These are phyloP conservation scores for Talaromyces sp. DNA, from an alignment of 2,329 filamentous ascomycete genomes.

Conservation along the genomic window DNA sequence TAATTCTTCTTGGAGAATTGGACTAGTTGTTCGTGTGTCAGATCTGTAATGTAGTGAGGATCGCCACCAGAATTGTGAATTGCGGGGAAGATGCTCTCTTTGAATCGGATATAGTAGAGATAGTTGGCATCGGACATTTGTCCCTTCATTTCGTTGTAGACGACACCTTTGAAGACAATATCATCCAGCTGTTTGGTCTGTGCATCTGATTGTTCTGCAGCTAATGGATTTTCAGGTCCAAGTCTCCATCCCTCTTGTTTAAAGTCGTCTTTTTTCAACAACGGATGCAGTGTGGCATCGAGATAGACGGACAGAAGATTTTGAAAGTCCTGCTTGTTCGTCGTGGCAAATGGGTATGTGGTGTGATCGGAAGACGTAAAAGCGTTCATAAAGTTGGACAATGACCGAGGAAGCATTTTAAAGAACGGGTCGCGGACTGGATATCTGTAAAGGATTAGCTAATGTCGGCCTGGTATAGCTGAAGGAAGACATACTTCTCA, in stretches of 20 bases:
- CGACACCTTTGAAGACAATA: constrained; percentile 89
- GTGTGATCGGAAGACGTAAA: constrained; percentile 96
- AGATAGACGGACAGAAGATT: constrained; percentile 97
- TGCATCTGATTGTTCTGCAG: constrained; percentile 49
- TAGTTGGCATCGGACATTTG: constrained; percentile 98
- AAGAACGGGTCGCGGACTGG: constrained; percentile 99
- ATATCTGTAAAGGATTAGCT: constrained; percentile 57
- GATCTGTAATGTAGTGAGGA: constrained; percentile 90
- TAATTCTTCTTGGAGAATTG: constrained; percentile 91
- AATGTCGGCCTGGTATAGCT: neutral
- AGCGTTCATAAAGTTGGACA: constrained; percentile 99
- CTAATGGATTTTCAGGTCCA: constrained; percentile 80
- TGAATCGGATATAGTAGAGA: constrained; percentile 91
- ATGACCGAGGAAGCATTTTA: constrained; percentile 96
- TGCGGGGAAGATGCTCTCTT: constrained; percentile 88
- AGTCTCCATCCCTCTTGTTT: constrained; percentile 96
- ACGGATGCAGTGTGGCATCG: constrained; percentile 85
- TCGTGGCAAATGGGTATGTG: constrained; percentile 96
- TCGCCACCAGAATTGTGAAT: constrained; percentile 97
- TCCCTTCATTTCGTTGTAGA: constrained; percentile 99
- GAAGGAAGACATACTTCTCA: constrained; percentile 64
- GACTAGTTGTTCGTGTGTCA: constrained; percentile 86
- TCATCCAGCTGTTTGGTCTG: constrained; percentile 60
- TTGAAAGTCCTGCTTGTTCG: constrained; percentile 90
- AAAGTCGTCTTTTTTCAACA: constrained; percentile 89